Evolutionary conservation across 306 rosid species (phyloP).

Genomic region (Acacia acuminata): DNA sequence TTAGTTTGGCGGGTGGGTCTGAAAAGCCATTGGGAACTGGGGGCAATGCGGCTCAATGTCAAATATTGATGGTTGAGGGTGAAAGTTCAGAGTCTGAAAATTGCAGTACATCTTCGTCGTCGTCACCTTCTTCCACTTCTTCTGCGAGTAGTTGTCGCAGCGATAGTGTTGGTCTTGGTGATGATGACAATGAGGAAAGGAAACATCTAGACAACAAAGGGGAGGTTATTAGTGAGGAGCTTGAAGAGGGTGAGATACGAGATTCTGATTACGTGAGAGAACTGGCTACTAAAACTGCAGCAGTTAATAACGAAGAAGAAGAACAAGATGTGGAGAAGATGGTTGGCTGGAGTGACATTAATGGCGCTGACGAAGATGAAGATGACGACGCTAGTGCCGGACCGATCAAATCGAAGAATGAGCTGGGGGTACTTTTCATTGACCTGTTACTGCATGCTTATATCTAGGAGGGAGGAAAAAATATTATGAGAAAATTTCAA

Average conservation of each 20-base stretch:
- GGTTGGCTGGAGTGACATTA: not conserved
- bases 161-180: constrained; percentile 1
- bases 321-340: not conserved
- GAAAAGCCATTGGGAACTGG: constrained; percentile 6
- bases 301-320: constrained; percentile 2
- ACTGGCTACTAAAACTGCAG: not conserved
- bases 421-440: constrained; percentile 58
- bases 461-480: constrained; percentile 1
- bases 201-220: constrained; percentile 9
- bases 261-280: constrained; percentile 44
- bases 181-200: constrained; percentile 23
- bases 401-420: constrained; percentile 71
- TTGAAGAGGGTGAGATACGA: constrained; percentile 80
- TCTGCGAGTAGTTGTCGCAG: constrained; percentile 29
- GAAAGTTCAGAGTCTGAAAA: constrained; percentile 47
- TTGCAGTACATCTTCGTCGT: constrained; percentile 35
- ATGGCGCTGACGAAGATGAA: not conserved
- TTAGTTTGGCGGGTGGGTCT: constrained; percentile 43
- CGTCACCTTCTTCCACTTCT: constrained; percentile 2
- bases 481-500: not conserved
- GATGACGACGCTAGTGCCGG: constrained; percentile 28
- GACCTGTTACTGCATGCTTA: not conserved
- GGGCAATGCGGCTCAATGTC: constrained; percentile 10
- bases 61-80: constrained; percentile 21
- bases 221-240: constrained; percentile 29